phyloP scores from a whole-genome alignment of 306 rosid species.

The Gleditsia sinensis region DNA sequence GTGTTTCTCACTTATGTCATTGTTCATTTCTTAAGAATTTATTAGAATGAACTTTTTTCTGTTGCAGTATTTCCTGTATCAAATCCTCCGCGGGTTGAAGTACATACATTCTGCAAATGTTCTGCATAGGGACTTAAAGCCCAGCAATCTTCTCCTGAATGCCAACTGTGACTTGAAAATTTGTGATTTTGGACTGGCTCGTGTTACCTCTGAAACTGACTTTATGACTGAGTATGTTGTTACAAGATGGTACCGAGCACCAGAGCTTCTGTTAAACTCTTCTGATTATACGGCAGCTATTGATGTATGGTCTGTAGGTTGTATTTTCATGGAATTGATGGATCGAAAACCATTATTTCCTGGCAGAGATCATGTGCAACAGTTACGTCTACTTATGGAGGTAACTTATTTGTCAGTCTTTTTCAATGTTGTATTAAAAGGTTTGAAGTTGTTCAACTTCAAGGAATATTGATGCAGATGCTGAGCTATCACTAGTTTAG shows the following conservation, averaged over 20 bases:
- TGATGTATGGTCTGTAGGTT: constrained; percentile 98
- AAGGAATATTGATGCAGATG: background rate
- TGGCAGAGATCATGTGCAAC: constrained; percentile 97
- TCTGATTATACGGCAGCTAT: constrained; percentile 98
- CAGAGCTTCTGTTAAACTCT: constrained; percentile 88
- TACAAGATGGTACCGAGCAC: constrained; percentile 98
- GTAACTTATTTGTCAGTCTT: constrained; percentile 40
- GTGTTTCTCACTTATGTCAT: background rate
- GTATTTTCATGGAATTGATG: constrained; percentile 97
- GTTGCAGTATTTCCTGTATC: constrained; percentile 90
- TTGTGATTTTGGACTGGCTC: constrained; percentile 96
- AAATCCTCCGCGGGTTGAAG: constrained; percentile 95
- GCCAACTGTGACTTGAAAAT: constrained; percentile 96
- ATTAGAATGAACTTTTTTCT: constrained; percentile 4
- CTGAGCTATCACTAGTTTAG: too few relatives aligned
- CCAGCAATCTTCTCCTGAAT: constrained; percentile 91
- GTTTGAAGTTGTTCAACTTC: constrained; percentile 16
- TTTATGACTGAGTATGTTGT: constrained; percentile 98
- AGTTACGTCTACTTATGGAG: constrained; percentile 92
- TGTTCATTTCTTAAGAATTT: background rate
- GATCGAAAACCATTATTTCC: constrained; percentile 94
- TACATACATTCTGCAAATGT: constrained; percentile 98
- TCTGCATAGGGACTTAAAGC: constrained; percentile 92
- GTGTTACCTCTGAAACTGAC: constrained; percentile 96
- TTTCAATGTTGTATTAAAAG: background rate